Evolutionary conservation across 148 eudicot species (phyloP).

Genomic region (Cornus florida): DNA sequence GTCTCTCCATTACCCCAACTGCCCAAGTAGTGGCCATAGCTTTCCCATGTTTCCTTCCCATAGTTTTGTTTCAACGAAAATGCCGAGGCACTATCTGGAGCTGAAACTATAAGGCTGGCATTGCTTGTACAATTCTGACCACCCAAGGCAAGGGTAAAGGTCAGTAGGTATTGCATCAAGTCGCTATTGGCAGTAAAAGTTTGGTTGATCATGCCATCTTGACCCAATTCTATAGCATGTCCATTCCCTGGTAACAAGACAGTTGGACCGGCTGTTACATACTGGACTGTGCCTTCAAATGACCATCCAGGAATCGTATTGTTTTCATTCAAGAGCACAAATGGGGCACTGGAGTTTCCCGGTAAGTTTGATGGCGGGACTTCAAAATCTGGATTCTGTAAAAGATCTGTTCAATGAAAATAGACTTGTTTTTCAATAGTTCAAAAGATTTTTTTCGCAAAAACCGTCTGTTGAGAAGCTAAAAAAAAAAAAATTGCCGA

Average conservation of each 20-base stretch:
- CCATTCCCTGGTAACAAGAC: conserved; percentile 12
- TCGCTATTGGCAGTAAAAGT: conserved; percentile 12
- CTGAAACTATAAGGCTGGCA: conserved; percentile 27
- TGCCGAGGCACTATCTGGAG: conserved; percentile 18
- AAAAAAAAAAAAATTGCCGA: neutral
- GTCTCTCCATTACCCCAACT: conserved; percentile 23
- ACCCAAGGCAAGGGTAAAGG: conserved; percentile 17
- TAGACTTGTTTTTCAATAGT: too few species aligned
- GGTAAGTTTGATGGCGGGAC: conserved; percentile 14
- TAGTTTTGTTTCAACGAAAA: conserved; percentile 6
- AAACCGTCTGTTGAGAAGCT: neutral
- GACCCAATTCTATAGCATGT: conserved; percentile 18
- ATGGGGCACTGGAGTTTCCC: conserved; percentile 11
- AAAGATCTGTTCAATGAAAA: conserved; percentile 7
- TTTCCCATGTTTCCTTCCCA: conserved; percentile 18
- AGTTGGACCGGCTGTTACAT: conserved; percentile 7
- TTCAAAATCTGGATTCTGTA: conserved; percentile 28
- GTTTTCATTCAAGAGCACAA: conserved; percentile 12
- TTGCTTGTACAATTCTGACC: conserved; percentile 16
- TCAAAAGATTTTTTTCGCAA: neutral
- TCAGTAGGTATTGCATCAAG: conserved; percentile 5
- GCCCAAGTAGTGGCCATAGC: conserved; percentile 20
- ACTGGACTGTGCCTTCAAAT: conserved; percentile 18
- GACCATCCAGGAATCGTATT: conserved; percentile 23
- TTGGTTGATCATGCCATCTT: conserved; percentile 26